Evolutionary conservation across 177 flowering plant genomes (phyloP).

Genomic region (Vitis hybrid): DNA sequence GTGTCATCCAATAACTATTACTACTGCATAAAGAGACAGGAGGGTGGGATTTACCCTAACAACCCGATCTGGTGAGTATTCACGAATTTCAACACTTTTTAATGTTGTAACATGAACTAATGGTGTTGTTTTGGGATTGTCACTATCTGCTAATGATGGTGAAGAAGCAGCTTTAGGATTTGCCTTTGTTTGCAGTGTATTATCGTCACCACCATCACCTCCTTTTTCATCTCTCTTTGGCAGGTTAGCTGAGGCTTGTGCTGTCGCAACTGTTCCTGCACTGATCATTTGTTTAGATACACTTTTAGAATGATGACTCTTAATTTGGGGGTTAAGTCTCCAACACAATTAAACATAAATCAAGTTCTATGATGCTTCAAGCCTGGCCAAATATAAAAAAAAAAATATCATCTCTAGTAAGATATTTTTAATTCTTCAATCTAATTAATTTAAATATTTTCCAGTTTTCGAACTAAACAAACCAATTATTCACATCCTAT

Average conservation of each 20-base stretch:
- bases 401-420: too few species aligned
- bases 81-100: conserved; percentile 27
- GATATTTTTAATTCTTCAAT: too few species aligned
- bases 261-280: conserved; percentile 26
- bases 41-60: conserved; percentile 37
- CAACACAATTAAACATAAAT: background rate
- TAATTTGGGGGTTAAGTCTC: too few species aligned
- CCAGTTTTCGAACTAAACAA: too few species aligned
- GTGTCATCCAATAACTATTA: too few species aligned
- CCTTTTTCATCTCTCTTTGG: conserved; percentile 21
- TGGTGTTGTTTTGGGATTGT: conserved; percentile 11
- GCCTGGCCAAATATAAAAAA: background rate
- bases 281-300: conserved; percentile 25
- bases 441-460: too few species aligned
- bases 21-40: background rate
- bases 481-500: too few species aligned
- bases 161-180: conserved; percentile 20
- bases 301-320: conserved; percentile 6
- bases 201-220: conserved; percentile 18
- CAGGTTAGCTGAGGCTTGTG: conserved; percentile 20
- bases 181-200: background rate
- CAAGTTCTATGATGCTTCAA: background rate
- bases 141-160: conserved; percentile 13
- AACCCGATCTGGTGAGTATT: conserved; percentile 30
- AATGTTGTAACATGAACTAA: conserved; percentile 26